Percentiles rank a stretch among this genome's conserved stretches.
These are phyloP conservation scores for Talaromyces verruculosus DNA, from an alignment of 2,329 filamentous ascomycete species.

Conservation along the genomic window DNA sequence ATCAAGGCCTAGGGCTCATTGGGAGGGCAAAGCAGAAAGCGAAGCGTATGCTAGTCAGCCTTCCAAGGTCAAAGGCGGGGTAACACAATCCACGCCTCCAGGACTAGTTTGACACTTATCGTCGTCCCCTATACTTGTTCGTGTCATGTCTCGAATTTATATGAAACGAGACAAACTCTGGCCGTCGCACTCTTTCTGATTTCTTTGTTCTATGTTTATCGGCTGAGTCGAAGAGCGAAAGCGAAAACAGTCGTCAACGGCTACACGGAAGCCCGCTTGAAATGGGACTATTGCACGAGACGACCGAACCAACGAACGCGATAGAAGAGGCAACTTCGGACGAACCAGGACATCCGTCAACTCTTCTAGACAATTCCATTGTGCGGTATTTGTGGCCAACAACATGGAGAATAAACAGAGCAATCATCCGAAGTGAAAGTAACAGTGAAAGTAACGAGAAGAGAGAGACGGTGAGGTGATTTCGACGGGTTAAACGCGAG, in stretches of 20 bases:
- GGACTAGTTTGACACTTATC: not conserved
- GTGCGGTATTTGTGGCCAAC: not conserved
- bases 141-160: not conserved
- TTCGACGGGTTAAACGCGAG: not conserved
- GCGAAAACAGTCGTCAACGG: not conserved
- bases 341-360: not conserved
- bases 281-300: not conserved
- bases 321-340: not conserved
- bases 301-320: not conserved
- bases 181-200: not conserved
- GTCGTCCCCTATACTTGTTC: not conserved
- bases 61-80: not conserved
- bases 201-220: not conserved
- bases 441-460: too few species aligned
- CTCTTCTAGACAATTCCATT: not conserved
- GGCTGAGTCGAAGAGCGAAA: not conserved
- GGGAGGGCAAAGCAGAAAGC: not conserved
- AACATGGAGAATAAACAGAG: not conserved
- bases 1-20: not conserved
- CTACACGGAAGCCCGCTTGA: not conserved
- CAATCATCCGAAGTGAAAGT: not conserved
- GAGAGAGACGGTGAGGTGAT: not conserved
- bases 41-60: not conserved
- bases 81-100: not conserved
- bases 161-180: not conserved